phyloP scores from a whole-genome alignment of 768 basidiomycete genomes.

The Suillus sp. region DNA sequence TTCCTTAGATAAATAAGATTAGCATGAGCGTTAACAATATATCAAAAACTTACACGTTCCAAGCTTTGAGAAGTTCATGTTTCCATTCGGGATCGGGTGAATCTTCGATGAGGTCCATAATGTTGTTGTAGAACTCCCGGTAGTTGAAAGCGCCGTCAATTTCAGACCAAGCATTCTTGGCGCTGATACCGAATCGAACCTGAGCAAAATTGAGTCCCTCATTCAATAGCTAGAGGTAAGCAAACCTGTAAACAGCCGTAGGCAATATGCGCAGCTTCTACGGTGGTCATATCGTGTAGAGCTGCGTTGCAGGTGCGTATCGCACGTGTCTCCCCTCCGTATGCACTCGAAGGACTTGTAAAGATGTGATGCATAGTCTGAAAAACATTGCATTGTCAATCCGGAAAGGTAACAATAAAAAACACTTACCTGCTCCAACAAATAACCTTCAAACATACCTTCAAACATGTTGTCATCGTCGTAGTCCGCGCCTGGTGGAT shows the following conservation, averaged over 20 bases:
- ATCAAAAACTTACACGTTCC: slow-evolving; percentile 9
- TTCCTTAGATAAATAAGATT: not conserved
- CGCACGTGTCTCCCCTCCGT: not conserved
- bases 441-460: too few species aligned
- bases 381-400: too few species aligned
- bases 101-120: slow-evolving; percentile 1
- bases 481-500: not conserved
- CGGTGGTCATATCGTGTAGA: slow-evolving; percentile 14
- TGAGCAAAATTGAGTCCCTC: too few species aligned
- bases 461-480: not conserved
- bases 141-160: slow-evolving; percentile 5
- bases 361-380: too few species aligned
- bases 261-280: not conserved
- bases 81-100: slow-evolving; percentile 6
- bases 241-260: slow-evolving; percentile 12
- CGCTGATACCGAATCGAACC: not conserved
- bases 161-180: slow-evolving; percentile 5
- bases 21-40: not conserved
- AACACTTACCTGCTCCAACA: too few species aligned
- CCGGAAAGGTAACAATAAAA: too few species aligned
- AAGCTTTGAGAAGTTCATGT: not conserved
- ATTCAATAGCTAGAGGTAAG: not conserved
- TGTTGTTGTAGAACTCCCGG: slow-evolving; percentile 5
- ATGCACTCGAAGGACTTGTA: too few species aligned
- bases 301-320: slow-evolving; percentile 12